These are phyloP conservation scores for Erysimum pusillum DNA, from an alignment of 441 rosid species.

Conservation along the genomic window DNA sequence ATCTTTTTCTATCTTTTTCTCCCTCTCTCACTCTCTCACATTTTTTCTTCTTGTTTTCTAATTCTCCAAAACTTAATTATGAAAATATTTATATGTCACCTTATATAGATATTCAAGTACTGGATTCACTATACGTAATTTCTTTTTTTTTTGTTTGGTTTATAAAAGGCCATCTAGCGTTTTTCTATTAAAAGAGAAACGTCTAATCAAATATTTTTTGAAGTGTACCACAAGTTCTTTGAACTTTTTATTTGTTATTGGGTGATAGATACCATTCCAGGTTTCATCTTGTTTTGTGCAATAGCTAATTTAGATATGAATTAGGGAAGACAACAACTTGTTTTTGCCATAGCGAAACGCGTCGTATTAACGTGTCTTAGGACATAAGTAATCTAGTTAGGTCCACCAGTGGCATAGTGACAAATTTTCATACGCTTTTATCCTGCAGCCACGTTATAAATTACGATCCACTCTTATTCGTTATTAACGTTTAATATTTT, in stretches of 20 bases:
- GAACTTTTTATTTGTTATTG: constrained; percentile 1
- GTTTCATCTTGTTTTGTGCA: constrained; percentile 24
- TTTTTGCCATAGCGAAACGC: constrained; percentile 27
- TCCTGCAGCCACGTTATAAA: constrained; percentile 25
- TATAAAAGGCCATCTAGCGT: too few species aligned
- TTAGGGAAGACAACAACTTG: constrained; percentile 14
- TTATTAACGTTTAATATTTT: too few species aligned
- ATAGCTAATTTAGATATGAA: constrained; percentile 10
- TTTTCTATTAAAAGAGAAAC: not conserved
- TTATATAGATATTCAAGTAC: too few species aligned
- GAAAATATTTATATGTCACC: too few species aligned
- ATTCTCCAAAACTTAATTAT: too few species aligned
- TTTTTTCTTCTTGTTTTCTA: too few species aligned
- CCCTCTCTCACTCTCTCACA: not conserved
- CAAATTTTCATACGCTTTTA: not conserved
- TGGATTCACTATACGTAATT: too few species aligned
- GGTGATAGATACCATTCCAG: not conserved
- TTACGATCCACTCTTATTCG: not conserved
- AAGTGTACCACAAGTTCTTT: not conserved
- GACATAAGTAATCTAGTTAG: constrained; percentile 12
- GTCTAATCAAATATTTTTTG: not conserved
- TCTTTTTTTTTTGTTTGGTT: too few species aligned
- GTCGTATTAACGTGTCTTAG: constrained; percentile 28
- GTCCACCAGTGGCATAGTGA: constrained; percentile 4
- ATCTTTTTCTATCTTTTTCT: too few species aligned